A percentile compares a stretch with the other conserved stretches of the same genome.
These are phyloP conservation scores for Castanea crenata DNA, from an alignment of 306 rosid species.

Conservation along the genomic window DNA sequence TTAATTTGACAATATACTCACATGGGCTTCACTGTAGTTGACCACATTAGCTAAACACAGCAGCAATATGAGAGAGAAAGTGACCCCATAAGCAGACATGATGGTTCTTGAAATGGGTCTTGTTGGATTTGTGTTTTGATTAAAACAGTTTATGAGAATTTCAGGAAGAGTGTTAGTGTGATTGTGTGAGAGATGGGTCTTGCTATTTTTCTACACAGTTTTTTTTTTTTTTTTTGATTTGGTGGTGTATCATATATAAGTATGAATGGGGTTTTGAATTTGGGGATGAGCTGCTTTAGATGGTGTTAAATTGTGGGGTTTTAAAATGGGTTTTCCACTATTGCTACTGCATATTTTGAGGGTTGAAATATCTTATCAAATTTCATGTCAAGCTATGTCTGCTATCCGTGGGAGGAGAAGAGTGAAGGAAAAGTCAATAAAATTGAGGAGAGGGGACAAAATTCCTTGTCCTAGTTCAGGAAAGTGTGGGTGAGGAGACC, in stretches of 20 bases:
- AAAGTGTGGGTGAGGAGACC: no score
- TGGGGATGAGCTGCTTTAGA: not conserved
- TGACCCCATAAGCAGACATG: constrained; percentile 55
- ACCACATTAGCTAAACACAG: constrained; percentile 42
- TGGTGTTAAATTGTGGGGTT: constrained; percentile 5
- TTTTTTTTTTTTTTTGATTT: constrained; percentile 8
- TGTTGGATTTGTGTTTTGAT: constrained; percentile 19
- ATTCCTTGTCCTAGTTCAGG: no score
- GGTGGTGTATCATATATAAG: constrained; percentile 32
- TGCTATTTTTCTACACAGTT: constrained; percentile 13
- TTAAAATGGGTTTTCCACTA: constrained; percentile 13
- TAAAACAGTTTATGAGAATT: constrained; percentile 18
- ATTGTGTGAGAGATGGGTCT: constrained; percentile 8
- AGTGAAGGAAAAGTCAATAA: no score
- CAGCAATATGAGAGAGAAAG: constrained; percentile 55
- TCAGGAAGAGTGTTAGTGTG: constrained; percentile 6
- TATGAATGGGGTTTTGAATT: not conserved
- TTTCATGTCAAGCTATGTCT: no score
- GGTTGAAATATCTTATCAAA: not conserved
- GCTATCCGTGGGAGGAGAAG: no score
- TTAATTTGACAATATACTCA: constrained; percentile 28
- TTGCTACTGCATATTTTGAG: not conserved
- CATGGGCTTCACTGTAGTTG: constrained; percentile 41
- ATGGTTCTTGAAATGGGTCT: constrained; percentile 38
- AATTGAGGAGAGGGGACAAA: no score